Base-by-base conservation (phyloP, 306 rosid species). In the Canavalia ensiformis region DNA sequence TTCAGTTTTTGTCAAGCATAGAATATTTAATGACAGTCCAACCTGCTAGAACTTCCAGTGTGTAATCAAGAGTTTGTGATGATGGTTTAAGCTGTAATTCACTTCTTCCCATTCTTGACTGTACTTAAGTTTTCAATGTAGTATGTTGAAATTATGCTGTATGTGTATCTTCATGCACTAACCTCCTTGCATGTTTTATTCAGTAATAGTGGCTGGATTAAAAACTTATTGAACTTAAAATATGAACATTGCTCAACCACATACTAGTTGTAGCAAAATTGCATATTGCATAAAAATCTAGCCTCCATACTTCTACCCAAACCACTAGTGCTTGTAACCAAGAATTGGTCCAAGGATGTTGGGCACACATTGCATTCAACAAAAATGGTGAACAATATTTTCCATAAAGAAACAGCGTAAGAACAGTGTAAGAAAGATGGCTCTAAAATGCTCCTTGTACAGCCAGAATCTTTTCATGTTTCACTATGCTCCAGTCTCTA, bases 211-310 rank as follows among this genome's bases (percentile, higher is more conserved):
- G n/a, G 10, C 11, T 82, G 39, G 46, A 41, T 69, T 68, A 11
- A 75, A 57, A 68, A 12, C 18, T 28, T 12, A 1, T 58, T 69
- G 56, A 75, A 60, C 63, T 29, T 65, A 55, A 52, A 64, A 73
- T 64, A 55, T 39, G 13, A 44, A 30, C 2, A 5, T 66, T 67
- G 42, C 75, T 54, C 11, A 73, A 34, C 33, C 59, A 54, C 65
- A 33, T 81, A 18, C 59, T 64, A 33, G 65, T 56, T 25, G 76
- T 46, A 74, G 34, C 70, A 45, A 46, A 65, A 46, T 45, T 81
- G 35, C 45, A 18, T 29, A 3, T 34, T 74, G 70, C 59, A 45
- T 56, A 3, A 35, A 33, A 45, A 18, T 56, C 18, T 71, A 5
- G 41, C 4, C 41, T 52, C 33, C 8, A 60, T 29, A 12, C 56